Base-by-base conservation (phyloP, 139 green algal genomes). In the Chlamydomonas sp. region DNA sequence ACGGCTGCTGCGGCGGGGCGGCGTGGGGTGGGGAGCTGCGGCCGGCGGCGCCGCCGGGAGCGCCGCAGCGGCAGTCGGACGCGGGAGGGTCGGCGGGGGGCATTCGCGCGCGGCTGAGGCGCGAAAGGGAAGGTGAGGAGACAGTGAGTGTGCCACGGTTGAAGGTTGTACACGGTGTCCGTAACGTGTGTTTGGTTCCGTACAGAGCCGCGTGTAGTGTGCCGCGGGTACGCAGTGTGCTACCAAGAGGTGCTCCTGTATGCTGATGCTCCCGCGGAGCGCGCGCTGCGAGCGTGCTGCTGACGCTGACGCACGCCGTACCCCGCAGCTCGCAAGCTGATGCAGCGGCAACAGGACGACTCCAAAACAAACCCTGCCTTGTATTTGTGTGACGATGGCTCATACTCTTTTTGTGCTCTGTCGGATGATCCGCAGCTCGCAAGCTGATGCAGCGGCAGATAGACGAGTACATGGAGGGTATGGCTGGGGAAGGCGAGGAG, bases 271-370 rank as follows among this genome's bases (percentile, higher is more conserved):
- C 31, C 31, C 31, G 31, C 31, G 31, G 31, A 49, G 31, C 31
- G 31, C 31, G 31, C 31, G 31, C 31, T 49, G 31, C 31, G 31
- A 49, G 31, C 31, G 31, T 49, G 31, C 31, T 59, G 18, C 68
- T 5, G 67, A 15, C 73, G 3, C 31, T 14, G 2, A 15, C 7
- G 6, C 73, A 59, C 2, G n/a, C 17, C 73, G 4, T 2, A 18
- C 5, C 59, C 3, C 71, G 14, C 82, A 86, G 82, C 82, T 5
- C 82, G 82, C 82, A 86, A 86, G 71, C 4, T 79, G 18, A 79
- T 86, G 71, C 82, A 86, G 82, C 61, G 61, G 71, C 82, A 79
- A 61, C 71, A 80, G 2, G 82, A 86, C 82, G 82, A 86, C 66
- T 86, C 79, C 82, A n/a, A 49, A 49, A 49, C 31, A 49, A 49